phyloP scores from a whole-genome alignment of 305 asterid genomes.

The Fraxinus paxiana region DNA sequence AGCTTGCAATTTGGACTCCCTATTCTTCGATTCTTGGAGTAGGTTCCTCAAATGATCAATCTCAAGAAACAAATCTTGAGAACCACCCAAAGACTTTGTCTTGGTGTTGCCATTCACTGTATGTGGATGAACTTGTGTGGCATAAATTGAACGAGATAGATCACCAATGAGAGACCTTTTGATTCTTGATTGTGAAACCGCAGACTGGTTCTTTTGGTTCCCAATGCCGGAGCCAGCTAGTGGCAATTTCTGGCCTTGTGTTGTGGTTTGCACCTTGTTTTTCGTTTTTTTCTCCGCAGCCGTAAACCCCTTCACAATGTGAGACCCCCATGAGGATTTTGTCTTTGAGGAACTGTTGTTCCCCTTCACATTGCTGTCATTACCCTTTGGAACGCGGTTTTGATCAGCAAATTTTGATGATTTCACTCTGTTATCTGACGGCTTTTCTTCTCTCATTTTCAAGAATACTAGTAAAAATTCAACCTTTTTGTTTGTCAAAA shows the following conservation, averaged over 20 bases:
- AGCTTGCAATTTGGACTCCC: constrained; percentile 61
- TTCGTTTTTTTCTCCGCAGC: constrained; percentile 69
- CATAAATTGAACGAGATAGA: constrained; percentile 57
- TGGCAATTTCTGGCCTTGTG: constrained; percentile 25
- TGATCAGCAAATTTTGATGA: constrained; percentile 58
- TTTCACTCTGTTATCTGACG: constrained; percentile 49
- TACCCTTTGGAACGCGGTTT: constrained; percentile 50
- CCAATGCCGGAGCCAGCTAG: constrained; percentile 30
- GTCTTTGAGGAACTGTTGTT: constrained; percentile 53
- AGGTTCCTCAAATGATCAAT: constrained; percentile 71
- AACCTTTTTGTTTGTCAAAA: background rate
- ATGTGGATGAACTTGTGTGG: constrained; percentile 69
- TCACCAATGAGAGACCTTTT: constrained; percentile 81
- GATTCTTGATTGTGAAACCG: constrained; percentile 48
- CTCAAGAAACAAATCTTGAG: constrained; percentile 68
- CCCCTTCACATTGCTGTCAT: constrained; percentile 11
- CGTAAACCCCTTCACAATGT: constrained; percentile 76
- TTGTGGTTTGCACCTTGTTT: constrained; percentile 18
- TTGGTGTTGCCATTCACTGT: constrained; percentile 33
- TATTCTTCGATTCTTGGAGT: constrained; percentile 74
- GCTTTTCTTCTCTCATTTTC: constrained; percentile 61
- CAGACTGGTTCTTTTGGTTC: constrained; percentile 40
- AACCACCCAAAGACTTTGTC: constrained; percentile 41
- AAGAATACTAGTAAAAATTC: constrained; percentile 18
- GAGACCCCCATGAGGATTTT: constrained; percentile 84